Percentiles rank a stretch among this genome's conserved stretches.
These are phyloP conservation scores for Phyllosticta paracitricarpa DNA, from an alignment of 2,329 filamentous ascomycete species.

Conservation along the genomic window DNA sequence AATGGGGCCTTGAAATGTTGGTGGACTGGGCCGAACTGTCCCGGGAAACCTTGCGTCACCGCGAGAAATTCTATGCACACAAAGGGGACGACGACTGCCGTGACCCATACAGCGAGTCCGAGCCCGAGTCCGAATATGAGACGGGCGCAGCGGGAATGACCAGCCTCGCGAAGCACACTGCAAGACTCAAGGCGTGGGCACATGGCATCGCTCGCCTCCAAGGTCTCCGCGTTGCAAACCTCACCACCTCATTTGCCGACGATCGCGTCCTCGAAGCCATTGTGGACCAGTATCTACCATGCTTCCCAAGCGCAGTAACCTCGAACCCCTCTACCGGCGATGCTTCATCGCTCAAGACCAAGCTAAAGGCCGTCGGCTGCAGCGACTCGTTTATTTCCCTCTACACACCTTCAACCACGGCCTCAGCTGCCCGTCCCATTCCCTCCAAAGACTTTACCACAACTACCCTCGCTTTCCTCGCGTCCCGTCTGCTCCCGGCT, in stretches of 20 bases:
- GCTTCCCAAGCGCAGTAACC: conserved; percentile 21
- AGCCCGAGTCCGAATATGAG: conserved; percentile 23
- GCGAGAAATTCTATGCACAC: conserved; percentile 20
- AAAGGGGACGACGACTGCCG: conserved; percentile 18
- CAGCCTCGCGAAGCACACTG: conserved; percentile 25
- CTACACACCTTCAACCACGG: conserved; percentile 24
- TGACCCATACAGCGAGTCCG: conserved; percentile 15
- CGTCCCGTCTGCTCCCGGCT: conserved; percentile 46
- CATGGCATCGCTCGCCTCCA: conserved; percentile 38
- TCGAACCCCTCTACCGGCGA: conserved; percentile 10
- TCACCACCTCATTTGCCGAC: conserved; percentile 50
- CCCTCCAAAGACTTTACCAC: conserved; percentile 47
- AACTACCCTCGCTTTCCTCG: conserved; percentile 49
- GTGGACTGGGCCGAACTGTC: conserved; percentile 46
- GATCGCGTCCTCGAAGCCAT: conserved; percentile 45
- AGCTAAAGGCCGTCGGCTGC: conserved; percentile 33
- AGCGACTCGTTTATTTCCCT: conserved; percentile 36
- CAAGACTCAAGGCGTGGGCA: conserved; percentile 48
- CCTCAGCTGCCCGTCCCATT: conserved; percentile 27
- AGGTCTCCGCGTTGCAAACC: conserved; percentile 40
- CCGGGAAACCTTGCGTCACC: conserved; percentile 41
- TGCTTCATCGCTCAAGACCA: conserved; percentile 20
- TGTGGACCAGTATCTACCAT: conserved; percentile 46
- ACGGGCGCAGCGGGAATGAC: conserved; percentile 18
- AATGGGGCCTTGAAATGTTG: conserved; percentile 44